A percentile compares a stretch with the other conserved stretches of the same genome.
Conservation (phyloP, 2,329 filamentous ascomycete genomes). For the Colletotrichum costaricense region DNA sequence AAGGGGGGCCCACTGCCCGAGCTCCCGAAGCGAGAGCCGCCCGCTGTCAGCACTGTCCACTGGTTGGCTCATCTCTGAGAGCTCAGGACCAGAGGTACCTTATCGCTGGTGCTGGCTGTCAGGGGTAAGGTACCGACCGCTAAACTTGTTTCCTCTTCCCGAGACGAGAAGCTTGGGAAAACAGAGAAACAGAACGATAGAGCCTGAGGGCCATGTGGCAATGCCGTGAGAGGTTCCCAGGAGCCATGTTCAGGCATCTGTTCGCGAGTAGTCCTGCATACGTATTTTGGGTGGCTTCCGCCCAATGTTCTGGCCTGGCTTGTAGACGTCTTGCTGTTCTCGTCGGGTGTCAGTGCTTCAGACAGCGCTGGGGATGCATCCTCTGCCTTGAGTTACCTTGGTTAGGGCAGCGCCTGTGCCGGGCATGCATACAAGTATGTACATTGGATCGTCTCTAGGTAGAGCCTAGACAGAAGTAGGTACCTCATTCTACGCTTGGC, state of each 20-base stretch:
- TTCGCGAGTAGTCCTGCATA: too few species aligned
- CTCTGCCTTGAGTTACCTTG: not conserved
- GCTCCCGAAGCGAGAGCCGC: slow-evolving; percentile 31
- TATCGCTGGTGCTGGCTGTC: slow-evolving; percentile 5
- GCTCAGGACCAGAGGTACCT: not conserved
- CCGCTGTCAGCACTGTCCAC: slow-evolving; percentile 17
- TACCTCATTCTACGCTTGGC: not conserved
- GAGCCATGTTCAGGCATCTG: too few species aligned
- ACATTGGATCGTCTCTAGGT: not conserved
- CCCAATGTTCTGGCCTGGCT: too few species aligned
- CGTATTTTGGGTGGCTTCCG: not conserved
- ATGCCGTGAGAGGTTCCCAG: too few species aligned
- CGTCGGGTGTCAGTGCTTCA: slow-evolving; percentile 24
- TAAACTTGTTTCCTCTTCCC: not conserved
- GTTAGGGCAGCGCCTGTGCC: not conserved
- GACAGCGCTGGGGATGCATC: not conserved
- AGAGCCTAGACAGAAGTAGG: not conserved
- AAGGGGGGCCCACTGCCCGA: slow-evolving; percentile 3
- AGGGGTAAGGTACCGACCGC: not conserved
- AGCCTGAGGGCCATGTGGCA: not conserved
- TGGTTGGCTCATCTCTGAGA: not conserved
- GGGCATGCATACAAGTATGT: not conserved
- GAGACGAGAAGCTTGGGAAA: not conserved
- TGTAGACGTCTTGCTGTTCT: not conserved
- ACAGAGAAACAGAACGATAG: not conserved